Base-by-base conservation (phyloP, 2,329 filamentous ascomycete genomes). In the Zarea fungicola region DNA sequence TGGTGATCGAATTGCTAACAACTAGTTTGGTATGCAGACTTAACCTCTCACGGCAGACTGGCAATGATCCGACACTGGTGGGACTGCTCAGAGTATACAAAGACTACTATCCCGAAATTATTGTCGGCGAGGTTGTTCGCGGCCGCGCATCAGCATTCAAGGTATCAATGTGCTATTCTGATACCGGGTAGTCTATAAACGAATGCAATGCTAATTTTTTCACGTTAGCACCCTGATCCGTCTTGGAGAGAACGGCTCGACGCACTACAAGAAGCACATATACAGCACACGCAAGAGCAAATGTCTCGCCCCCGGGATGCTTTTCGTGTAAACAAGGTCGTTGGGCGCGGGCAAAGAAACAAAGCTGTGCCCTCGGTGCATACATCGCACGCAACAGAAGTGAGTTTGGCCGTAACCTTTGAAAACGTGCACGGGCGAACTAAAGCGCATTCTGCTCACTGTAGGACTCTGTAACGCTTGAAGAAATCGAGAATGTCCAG, bases 81-180 rank as follows among this genome's bases (percentile, higher is more conserved):
- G 87, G 87, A 3, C 72, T 95, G 16, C 71, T 95, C 42, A 80
- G 85, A 48, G 81, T 92, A n/a, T 95, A 85, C 70, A 93, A 93
- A 62, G 89, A 92, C 62, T 95, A 92, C 65, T 95, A 92, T 59
- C 89, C 89, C 0, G 89, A 95, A 62, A 88, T 95, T 48, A 88
- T 95, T 51, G 78, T 92, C 13, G 87, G 85, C 19, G 84, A 85
- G 54, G 73, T 79, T 4, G 77, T 81, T 25, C 72, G 74, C 46
- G 80, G 80, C 31, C 76, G 77, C 51, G 80, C 81, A 1, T 77
- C 79, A 4, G 73, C 80, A 1, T 85, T 85, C 63, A 83, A 80
- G 64, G 77, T 79, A 61, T 29, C n/a, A 57, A 13, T 26, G 21
- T 4, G 4, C 10, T n/a, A n/a, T 31, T 9, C 9, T n/a, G 5